Conservation (phyloP, 768 basidiomycete species). For the Mycena haematopus region DNA sequence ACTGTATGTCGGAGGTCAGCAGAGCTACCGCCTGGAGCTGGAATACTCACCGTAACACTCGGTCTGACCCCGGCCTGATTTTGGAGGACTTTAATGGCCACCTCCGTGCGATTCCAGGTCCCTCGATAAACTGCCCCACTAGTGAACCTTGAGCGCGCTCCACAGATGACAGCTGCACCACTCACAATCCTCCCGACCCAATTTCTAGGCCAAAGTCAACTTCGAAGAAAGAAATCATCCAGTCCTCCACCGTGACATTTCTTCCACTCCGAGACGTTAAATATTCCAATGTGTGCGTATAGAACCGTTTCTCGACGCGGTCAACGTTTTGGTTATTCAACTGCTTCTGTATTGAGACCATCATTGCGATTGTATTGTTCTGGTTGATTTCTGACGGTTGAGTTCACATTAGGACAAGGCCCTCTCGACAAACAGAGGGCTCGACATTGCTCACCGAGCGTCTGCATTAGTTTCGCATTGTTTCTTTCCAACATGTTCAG, state of each 20-base stretch:
- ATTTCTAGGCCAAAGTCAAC: conserved; percentile 22
- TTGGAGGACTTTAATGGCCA: conserved; percentile 16
- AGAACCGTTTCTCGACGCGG: conserved; percentile 20
- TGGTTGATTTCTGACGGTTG: conserved; percentile 18
- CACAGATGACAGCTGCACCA: not conserved
- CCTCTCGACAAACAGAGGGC: too few relatives aligned
- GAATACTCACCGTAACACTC: not conserved
- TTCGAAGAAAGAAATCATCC: conserved; percentile 30
- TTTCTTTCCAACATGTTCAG: conserved; percentile 8
- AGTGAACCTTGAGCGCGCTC: not conserved
- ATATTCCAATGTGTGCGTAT: conserved; percentile 20
- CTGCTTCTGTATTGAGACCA: conserved; percentile 24
- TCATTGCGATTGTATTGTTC: conserved; percentile 28
- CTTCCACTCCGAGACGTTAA: conserved; percentile 20
- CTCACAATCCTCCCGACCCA: conserved; percentile 29
- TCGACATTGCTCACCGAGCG: conserved; percentile 4
- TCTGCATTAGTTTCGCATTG: not conserved
- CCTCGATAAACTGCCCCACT: conserved; percentile 14
- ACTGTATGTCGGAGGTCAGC: not conserved
- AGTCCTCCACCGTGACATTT: conserved; percentile 17
- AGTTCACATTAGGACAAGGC: too few relatives aligned
- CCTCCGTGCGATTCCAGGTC: conserved; percentile 16
- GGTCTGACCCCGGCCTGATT: conserved; percentile 1
- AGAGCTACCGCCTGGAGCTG: not conserved
- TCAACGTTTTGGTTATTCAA: not conserved